A percentile compares a stretch with the other conserved stretches of the same genome.
phyloP scores from a whole-genome alignment of 2,329 filamentous ascomycete species.

The Grosmannia clavigera region DNA sequence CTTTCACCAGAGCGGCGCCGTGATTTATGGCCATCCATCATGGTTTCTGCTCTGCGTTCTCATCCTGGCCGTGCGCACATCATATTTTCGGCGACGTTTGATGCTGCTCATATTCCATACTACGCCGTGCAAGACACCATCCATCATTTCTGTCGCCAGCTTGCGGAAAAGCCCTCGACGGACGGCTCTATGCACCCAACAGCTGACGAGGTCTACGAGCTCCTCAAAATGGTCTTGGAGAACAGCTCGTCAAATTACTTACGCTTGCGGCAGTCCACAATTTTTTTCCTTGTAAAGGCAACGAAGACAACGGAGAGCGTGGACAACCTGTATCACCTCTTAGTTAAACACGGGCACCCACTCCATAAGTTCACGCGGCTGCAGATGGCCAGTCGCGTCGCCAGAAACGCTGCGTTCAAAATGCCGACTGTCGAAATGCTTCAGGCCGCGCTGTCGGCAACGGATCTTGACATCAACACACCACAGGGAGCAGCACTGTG shows the following conservation, averaged over 20 bases:
- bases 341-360: constrained; percentile 17
- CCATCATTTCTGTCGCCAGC: constrained; percentile 17
- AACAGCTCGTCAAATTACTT: constrained; percentile 10
- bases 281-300: constrained; percentile 14
- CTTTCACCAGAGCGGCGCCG: constrained; percentile 16
- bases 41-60: constrained; percentile 23
- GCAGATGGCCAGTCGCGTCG: constrained; percentile 34
- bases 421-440: constrained; percentile 30
- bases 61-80: constrained; percentile 19
- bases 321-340: constrained; percentile 22
- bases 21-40: constrained; percentile 20
- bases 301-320: constrained; percentile 12
- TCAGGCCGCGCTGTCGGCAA: constrained; percentile 19
- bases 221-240: constrained; percentile 8
- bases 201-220: not conserved
- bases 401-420: constrained; percentile 26
- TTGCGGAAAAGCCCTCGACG: not conserved
- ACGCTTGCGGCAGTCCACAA: constrained; percentile 25
- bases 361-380: constrained; percentile 32
- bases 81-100: constrained; percentile 26
- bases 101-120: constrained; percentile 20
- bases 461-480: constrained; percentile 32
- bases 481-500: constrained; percentile 39
- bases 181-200: not conserved
- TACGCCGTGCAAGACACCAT: constrained; percentile 27